Conservation (phyloP, 495 filamentous ascomycete species). For the Penicillium diatomitis region DNA sequence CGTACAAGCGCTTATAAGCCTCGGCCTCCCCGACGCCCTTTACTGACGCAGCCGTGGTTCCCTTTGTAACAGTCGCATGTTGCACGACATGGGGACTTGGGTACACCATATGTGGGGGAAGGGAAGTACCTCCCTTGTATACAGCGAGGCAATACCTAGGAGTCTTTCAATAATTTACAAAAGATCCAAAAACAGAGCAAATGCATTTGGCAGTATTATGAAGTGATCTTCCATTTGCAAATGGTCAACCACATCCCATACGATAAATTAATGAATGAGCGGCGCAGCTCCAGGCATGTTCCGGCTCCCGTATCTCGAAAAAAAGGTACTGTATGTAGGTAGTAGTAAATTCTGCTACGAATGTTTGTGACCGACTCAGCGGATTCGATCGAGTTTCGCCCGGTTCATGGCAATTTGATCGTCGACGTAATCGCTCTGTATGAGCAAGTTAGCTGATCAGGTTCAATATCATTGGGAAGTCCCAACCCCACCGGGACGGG, state of each 20-base stretch:
- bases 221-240: constrained; percentile 7
- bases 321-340: too few relatives aligned
- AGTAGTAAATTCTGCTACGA: neutral
- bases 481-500: too few relatives aligned
- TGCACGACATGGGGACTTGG: too few relatives aligned
- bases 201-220: neutral
- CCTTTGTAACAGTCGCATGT: too few relatives aligned
- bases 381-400: constrained; percentile 54
- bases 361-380: constrained; percentile 18
- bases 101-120: too few relatives aligned
- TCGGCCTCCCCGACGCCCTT: too few relatives aligned
- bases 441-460: constrained; percentile 17
- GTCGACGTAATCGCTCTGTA: constrained; percentile 58
- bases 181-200: neutral
- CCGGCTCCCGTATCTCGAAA: constrained; percentile 5
- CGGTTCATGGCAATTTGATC: constrained; percentile 63
- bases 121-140: too few relatives aligned
- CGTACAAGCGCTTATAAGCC: too few relatives aligned
- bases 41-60: too few relatives aligned
- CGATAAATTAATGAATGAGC: constrained; percentile 10
- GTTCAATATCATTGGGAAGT: neutral
- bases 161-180: too few relatives aligned
- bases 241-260: constrained; percentile 2
- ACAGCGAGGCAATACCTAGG: too few relatives aligned
- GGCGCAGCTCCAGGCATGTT: constrained; percentile 29